phyloP scores from a whole-genome alignment of 2,329 filamentous ascomycete genomes.

The Rutstroemia sp. region DNA sequence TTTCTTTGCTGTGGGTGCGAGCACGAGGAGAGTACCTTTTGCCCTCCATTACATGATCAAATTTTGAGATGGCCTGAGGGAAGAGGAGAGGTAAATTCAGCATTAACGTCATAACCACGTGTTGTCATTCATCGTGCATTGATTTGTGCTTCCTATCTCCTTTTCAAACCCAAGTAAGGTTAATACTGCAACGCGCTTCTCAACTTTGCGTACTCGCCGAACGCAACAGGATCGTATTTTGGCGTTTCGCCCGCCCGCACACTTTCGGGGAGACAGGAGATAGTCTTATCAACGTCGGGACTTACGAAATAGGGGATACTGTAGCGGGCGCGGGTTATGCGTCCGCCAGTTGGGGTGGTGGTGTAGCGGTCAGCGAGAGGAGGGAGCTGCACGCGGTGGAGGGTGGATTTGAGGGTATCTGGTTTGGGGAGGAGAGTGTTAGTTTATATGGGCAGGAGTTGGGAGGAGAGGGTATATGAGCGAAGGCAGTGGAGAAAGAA shows the following conservation, averaged over 20 bases:
- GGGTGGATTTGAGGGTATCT: slow-evolving; percentile 45
- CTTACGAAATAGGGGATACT: slow-evolving; percentile 54
- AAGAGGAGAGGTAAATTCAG: too few relatives aligned
- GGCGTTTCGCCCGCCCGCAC: slow-evolving; percentile 35
- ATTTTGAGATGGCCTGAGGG: too few relatives aligned
- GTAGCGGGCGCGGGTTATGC: slow-evolving; percentile 44
- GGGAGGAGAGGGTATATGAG: background rate
- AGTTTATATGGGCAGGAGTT: background rate
- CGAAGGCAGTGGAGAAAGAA: too few relatives aligned
- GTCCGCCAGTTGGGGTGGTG: slow-evolving; percentile 26
- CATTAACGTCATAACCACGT: too few relatives aligned
- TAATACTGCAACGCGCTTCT: slow-evolving; percentile 21
- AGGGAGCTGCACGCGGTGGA: slow-evolving; percentile 45
- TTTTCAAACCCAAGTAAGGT: too few relatives aligned
- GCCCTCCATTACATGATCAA: too few relatives aligned
- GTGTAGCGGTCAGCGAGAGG: slow-evolving; percentile 33
- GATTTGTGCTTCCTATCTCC: too few relatives aligned
- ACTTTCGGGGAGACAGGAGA: slow-evolving; percentile 45
- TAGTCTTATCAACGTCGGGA: slow-evolving; percentile 41
- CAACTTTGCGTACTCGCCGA: slow-evolving; percentile 22
- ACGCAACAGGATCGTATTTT: slow-evolving; percentile 40
- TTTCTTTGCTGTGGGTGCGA: too few relatives aligned
- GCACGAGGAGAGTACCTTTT: too few relatives aligned
- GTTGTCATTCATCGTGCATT: too few relatives aligned
- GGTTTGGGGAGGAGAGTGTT: accelerated